Base-by-base conservation (phyloP, 2,329 filamentous ascomycete species). In the Camptophora hylomeconis region DNA sequence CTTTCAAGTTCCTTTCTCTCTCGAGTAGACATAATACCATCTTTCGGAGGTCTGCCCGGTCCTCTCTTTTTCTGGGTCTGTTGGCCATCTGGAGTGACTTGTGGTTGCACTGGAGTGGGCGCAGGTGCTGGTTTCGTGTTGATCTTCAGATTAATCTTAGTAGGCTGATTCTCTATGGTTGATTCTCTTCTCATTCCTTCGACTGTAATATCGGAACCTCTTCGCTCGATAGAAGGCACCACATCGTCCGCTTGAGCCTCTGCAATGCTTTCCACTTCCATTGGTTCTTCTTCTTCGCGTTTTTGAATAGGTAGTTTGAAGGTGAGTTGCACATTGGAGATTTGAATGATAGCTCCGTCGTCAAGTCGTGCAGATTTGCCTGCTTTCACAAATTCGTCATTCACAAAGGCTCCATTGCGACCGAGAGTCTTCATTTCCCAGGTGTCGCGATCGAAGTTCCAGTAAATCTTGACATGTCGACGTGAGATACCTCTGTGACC, bases 1-100 rank as follows among this genome's bases (percentile, higher is more conserved):
- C 63, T 62, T 31, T 65, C 60, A 41, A 69, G 53, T 38, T 66
- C 60, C 14, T 64, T 62, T 35, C 64, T 56, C 46, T 75, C 71
- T 26, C 72, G 64, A 45, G 75, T 76, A 4, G 72, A 76, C 61
- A 76, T 72, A 45, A 75, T 64, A 12, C 72, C 72, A 45, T 76
- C 71, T 53, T 76, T 76, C 7, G 72, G 72, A 23, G 72, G 72
- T 27, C 72, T 59, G 29, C 72, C 72, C 30, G 72, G 72, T 24
- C 72, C 72, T 25, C 59, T 46, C 41, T 66, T 67, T 23, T 61
- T 59, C 28, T 32, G 32, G 11, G 40, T 6, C 15, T 32, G 35
- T 17, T 38, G 41, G 4, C 39, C 39, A 33, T 44, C 39, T 5
- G 38, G 36, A 20, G 34, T 36, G 10, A 38, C 17, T 7, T 26